Conservation (phyloP, 345 rosid species). For the Tarenaya hassleriana region DNA sequence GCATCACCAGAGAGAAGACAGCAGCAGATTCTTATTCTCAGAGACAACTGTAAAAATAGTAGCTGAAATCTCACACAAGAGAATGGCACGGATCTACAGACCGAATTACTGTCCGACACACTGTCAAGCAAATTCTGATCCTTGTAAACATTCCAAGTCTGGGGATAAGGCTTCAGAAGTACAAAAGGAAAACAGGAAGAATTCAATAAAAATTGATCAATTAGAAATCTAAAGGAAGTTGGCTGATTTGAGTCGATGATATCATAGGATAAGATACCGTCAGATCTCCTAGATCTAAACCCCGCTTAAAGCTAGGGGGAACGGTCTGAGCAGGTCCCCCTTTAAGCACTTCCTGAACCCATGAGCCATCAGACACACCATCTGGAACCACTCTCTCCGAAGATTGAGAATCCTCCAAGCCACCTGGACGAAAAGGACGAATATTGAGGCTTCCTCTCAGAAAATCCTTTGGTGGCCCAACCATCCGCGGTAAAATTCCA, state of each 20-base stretch:
- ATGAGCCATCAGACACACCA: constrained; percentile 69
- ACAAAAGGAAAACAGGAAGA: constrained; percentile 20
- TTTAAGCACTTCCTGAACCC: constrained; percentile 65
- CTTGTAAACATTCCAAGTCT: constrained; percentile 61
- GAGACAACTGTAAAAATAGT: constrained; percentile 8
- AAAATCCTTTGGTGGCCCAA: constrained; percentile 68
- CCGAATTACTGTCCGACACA: constrained; percentile 53
- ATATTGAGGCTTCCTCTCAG: constrained; percentile 81
- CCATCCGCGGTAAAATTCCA: constrained; percentile 51
- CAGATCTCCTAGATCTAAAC: constrained; percentile 75
- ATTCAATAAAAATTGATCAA: constrained; percentile 11
- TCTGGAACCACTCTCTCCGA: constrained; percentile 57
- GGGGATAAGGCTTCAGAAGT: constrained; percentile 52
- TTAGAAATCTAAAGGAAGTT: constrained; percentile 1
- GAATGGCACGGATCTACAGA: constrained; percentile 32
- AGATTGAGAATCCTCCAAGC: constrained; percentile 65
- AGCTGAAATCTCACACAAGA: constrained; percentile 3
- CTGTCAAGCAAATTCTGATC: constrained; percentile 40
- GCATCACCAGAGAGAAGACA: constrained; percentile 16
- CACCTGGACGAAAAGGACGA: constrained; percentile 97
- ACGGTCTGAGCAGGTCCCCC: constrained; percentile 64
- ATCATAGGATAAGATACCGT: constrained; percentile 38
- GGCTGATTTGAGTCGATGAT: constrained; percentile 6
- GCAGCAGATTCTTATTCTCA: not conserved
- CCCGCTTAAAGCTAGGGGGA: constrained; percentile 83